Evolutionary conservation across 768 basidiomycete species (phyloP).

Genomic region (Naganishia kalamii): DNA sequence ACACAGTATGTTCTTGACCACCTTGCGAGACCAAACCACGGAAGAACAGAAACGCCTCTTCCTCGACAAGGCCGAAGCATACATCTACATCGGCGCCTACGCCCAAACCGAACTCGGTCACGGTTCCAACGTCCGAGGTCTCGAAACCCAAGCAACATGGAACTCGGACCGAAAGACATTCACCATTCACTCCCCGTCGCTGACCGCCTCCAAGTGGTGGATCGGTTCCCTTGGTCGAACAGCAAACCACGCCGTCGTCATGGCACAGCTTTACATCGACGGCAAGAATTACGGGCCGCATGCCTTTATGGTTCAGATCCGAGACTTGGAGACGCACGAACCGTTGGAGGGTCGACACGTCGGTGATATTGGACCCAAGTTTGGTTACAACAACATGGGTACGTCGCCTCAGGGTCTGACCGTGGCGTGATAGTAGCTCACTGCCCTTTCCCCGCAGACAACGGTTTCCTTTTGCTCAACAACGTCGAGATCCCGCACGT

Average conservation of each 20-base stretch:
- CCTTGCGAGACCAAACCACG: conserved; percentile 29
- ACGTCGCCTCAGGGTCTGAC: neutral
- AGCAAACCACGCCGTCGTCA: conserved; percentile 22
- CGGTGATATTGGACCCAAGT: conserved; percentile 34
- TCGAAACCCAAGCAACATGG: conserved; percentile 19
- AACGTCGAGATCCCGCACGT: conserved; percentile 38
- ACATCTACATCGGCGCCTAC: conserved; percentile 17
- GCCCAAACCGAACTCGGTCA: conserved; percentile 21
- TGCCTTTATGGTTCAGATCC: conserved; percentile 21
- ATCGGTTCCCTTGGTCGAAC: conserved; percentile 23
- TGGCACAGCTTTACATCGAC: conserved; percentile 22
- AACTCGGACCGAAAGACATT: conserved; percentile 13
- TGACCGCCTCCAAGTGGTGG: conserved; percentile 25
- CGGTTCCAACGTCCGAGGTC: conserved; percentile 20
- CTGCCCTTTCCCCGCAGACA: neutral
- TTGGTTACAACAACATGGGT: conserved; percentile 23
- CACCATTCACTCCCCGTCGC: neutral
- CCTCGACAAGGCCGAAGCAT: conserved; percentile 31
- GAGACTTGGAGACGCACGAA: conserved; percentile 18
- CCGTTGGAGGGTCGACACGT: conserved; percentile 29
- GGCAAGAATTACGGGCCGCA: conserved; percentile 23
- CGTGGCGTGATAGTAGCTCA: neutral
- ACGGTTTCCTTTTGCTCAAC: conserved; percentile 29
- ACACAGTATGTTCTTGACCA: conserved; percentile 25
- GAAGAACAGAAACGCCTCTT: conserved; percentile 40